phyloP scores from a whole-genome alignment of 2,329 filamentous ascomycete genomes.

The Bipolaris victoriae region DNA sequence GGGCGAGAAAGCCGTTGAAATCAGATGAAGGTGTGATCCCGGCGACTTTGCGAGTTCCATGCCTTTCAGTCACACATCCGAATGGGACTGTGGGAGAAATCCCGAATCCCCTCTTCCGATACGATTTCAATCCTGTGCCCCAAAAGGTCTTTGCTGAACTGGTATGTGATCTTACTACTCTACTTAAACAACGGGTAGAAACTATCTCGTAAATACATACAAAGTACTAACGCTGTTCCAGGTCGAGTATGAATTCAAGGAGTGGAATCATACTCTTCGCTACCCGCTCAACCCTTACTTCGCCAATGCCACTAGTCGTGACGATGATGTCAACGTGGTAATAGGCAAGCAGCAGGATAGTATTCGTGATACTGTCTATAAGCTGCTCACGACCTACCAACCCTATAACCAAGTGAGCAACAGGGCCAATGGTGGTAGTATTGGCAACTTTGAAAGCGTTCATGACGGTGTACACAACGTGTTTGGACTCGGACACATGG shows the following conservation, averaged over 20 bases:
- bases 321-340: conserved; percentile 35
- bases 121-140: conserved; percentile 40
- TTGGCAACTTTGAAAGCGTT: conserved; percentile 42
- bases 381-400: conserved; percentile 41
- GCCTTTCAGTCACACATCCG: conserved; percentile 32
- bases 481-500: conserved; percentile 53
- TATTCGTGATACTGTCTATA: conserved; percentile 42
- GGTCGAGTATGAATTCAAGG: conserved; percentile 40
- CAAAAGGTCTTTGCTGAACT: conserved; percentile 36
- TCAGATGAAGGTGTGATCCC: conserved; percentile 36
- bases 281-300: conserved; percentile 32
- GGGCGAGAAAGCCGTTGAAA: conserved; percentile 36
- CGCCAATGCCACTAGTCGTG: conserved; percentile 35
- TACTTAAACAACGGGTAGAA: background rate
- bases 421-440: conserved; percentile 40
- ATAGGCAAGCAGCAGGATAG: conserved; percentile 37
- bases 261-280: conserved; percentile 43
- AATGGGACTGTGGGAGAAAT: conserved; percentile 36
- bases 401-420: conserved; percentile 42
- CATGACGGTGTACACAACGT: conserved; percentile 41
- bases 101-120: conserved; percentile 37
- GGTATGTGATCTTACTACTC: conserved; percentile 19
- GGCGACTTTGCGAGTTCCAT: conserved; percentile 25
- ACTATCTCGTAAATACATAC: too few relatives aligned
- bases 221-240: conserved; percentile 7